Conservation (phyloP, 2,329 filamentous ascomycete genomes). For the Dactylonectria estremocensis region DNA sequence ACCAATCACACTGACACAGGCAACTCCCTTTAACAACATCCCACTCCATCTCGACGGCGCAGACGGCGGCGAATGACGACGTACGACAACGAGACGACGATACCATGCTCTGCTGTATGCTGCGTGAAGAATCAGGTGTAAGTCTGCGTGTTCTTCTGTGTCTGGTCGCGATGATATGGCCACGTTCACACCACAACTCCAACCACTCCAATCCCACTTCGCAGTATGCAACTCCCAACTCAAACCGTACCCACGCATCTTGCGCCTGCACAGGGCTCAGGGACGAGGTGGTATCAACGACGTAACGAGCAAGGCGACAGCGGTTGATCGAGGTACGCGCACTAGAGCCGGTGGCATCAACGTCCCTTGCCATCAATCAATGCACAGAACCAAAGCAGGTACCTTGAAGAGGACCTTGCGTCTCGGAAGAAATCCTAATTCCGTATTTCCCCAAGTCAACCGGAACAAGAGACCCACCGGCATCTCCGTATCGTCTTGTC, state of each 20-base stretch:
- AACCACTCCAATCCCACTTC: conserved; percentile 10
- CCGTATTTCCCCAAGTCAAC: conserved; percentile 3
- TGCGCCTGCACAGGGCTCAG: conserved; percentile 19
- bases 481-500: conserved; percentile 34
- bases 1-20: conserved; percentile 21
- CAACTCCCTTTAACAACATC: conserved; percentile 25
- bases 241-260: conserved; percentile 22
- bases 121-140: conserved; percentile 22
- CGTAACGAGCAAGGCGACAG: conserved; percentile 26
- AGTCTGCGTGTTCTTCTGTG: conserved; percentile 16
- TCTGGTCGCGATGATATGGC: conserved; percentile 23
- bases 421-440: background rate
- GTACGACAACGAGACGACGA: conserved; percentile 24
- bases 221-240: conserved; percentile 2
- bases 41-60: conserved; percentile 24
- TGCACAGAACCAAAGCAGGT: background rate
- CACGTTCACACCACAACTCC: background rate
- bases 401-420: conserved; percentile 7
- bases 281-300: conserved; percentile 30
- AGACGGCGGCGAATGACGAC: conserved; percentile 12
- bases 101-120: conserved; percentile 8
- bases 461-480: conserved; percentile 20
- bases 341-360: conserved; percentile 22
- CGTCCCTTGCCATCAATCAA: conserved; percentile 29
- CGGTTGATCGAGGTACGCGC: conserved; percentile 21